Percentiles rank a stretch among this genome's conserved stretches.
These are phyloP conservation scores for Yarrowia osloensis DNA, from an alignment of 805 yeast species.

Conservation along the genomic window DNA sequence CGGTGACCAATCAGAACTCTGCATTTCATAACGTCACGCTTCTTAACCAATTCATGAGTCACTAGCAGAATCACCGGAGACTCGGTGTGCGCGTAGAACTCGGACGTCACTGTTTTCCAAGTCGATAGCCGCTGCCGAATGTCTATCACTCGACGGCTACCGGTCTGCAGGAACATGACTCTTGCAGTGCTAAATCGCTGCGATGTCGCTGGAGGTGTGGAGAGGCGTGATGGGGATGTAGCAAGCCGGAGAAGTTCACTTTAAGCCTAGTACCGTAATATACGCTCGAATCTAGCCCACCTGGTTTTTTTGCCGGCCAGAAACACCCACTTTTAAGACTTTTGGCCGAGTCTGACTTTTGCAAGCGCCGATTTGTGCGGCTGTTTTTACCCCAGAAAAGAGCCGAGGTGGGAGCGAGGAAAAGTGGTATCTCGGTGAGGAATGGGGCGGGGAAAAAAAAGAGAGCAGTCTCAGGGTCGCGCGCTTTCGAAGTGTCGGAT, in stretches of 20 bases:
- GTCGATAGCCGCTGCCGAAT: conserved; percentile 4
- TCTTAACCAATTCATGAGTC: no score
- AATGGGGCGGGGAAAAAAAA: no score
- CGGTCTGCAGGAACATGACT: neutral
- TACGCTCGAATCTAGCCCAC: no score
- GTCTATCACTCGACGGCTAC: conserved; percentile 3
- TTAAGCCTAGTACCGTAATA: no score
- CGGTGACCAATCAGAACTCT: no score
- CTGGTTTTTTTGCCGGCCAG: neutral
- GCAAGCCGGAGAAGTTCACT: no score
- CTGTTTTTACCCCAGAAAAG: conserved; percentile 20
- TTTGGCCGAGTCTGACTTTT: neutral
- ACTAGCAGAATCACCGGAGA: no score
- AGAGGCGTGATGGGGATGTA: neutral
- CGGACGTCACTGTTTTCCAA: neutral
- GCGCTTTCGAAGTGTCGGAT: no score
- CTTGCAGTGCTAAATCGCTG: neutral
- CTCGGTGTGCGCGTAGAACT: no score
- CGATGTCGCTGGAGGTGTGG: neutral
- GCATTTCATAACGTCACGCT: no score
- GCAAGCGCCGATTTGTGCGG: conserved; percentile 1
- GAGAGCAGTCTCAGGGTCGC: no score
- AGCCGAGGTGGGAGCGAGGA: neutral
- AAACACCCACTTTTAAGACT: neutral
- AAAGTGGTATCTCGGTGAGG: neutral